Percentiles rank a stretch among this genome's conserved stretches.
These are phyloP conservation scores for Podospora fimiseda DNA, from an alignment of 495 filamentous ascomycete genomes.

Conservation along the genomic window DNA sequence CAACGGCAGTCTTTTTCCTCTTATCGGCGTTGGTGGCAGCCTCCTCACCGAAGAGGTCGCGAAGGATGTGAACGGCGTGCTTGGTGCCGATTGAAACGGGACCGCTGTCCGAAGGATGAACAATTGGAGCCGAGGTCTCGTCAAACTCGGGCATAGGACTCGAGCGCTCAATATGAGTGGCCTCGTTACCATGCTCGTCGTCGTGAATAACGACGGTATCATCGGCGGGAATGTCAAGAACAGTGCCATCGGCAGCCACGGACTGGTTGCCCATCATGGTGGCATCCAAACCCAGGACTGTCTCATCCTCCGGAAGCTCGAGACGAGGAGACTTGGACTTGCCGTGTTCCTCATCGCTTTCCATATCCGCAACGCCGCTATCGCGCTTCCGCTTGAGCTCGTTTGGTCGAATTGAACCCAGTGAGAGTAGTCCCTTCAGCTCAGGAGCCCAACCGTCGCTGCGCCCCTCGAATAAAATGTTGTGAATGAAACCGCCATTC, in stretches of 20 bases:
- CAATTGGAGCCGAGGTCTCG: slow-evolving; percentile 64
- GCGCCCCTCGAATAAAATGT: slow-evolving; percentile 68
- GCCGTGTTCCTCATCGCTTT: slow-evolving; percentile 54
- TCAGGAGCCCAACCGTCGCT: slow-evolving; percentile 83
- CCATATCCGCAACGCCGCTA: slow-evolving; percentile 74
- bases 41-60: slow-evolving; percentile 71
- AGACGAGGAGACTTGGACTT: slow-evolving; percentile 59
- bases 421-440: slow-evolving; percentile 73
- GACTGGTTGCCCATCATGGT: slow-evolving; percentile 46
- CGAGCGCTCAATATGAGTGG: slow-evolving; percentile 33
- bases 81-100: slow-evolving; percentile 84
- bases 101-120: slow-evolving; percentile 72
- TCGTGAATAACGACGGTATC: slow-evolving; percentile 39
- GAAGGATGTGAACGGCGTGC: slow-evolving; percentile 90
- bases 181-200: slow-evolving; percentile 46
- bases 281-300: slow-evolving; percentile 35
- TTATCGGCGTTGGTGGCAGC: slow-evolving; percentile 53
- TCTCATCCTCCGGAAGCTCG: slow-evolving; percentile 62
- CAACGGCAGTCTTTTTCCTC: slow-evolving; percentile 68
- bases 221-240: slow-evolving; percentile 60
- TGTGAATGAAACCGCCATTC: slow-evolving; percentile 78
- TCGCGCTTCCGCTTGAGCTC: slow-evolving; percentile 93
- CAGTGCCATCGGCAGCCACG: slow-evolving; percentile 45
- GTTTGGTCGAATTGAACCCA: slow-evolving; percentile 70
- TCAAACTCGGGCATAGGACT: slow-evolving; percentile 56